Conservation (phyloP, 2,329 filamentous ascomycete genomes). For the Aspergillus japonicus region DNA sequence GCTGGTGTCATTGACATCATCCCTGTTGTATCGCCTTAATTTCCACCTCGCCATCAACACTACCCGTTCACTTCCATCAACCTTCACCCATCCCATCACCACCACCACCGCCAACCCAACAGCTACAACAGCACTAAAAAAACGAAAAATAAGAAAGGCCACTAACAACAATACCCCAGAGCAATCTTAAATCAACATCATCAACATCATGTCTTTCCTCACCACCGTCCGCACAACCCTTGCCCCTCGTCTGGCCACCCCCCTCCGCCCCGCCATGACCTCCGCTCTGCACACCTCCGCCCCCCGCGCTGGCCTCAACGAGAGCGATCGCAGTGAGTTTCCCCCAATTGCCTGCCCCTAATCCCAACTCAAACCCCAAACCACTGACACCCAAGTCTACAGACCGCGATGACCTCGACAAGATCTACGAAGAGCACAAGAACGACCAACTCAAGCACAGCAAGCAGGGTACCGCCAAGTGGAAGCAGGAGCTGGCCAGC, state of each 20-base stretch:
- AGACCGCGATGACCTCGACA: constrained; percentile 46
- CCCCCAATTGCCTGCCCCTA: neutral
- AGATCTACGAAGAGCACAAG: constrained; percentile 56
- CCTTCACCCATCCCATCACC: neutral
- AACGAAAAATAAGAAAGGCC: neutral
- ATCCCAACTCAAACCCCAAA: neutral
- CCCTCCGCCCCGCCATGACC: constrained; percentile 15
- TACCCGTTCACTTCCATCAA: neutral
- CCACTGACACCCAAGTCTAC: neutral
- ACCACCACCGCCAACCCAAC: neutral
- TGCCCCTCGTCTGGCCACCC: constrained; percentile 23
- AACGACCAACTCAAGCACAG: constrained; percentile 56
- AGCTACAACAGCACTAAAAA: neutral
- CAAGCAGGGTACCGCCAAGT: constrained; percentile 65
- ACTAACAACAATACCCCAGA: neutral
- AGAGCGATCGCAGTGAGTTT: constrained; percentile 35
- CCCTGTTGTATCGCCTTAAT: no score
- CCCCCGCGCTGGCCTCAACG: constrained; percentile 30
- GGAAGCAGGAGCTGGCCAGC: constrained; percentile 74
- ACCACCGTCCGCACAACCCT: constrained; percentile 25
- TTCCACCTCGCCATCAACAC: no score
- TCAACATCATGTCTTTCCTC: constrained; percentile 37
- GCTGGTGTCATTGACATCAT: neutral
- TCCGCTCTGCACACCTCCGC: constrained; percentile 33
- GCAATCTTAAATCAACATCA: neutral